Base-by-base conservation (phyloP, 164 flowering plant genomes). In the Euptelea pleiosperma region DNA sequence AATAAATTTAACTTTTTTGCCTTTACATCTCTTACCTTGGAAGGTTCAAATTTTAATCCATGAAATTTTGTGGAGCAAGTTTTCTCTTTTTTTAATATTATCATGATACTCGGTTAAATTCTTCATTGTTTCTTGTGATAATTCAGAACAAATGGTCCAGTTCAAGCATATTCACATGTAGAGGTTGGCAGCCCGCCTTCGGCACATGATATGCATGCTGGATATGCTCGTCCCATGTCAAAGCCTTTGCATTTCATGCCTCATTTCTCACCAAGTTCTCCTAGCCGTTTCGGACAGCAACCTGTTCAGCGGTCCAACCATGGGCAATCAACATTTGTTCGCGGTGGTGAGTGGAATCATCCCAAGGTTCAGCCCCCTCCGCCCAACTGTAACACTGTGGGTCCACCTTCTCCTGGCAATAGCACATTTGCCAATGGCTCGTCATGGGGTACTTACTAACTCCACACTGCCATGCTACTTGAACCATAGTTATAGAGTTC, bases 281-380 rank as follows among this genome's bases (percentile, higher is more conserved):
- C 81, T 8, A 88, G 92, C 68, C 91, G 92, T 39, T 80, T 88
- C 41, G 85, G 89, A 28, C 97, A 83, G 74, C 88, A 73, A 61
- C 78, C 79, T 33, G 57, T 60, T 68, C 90, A 74, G 47, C 76
- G 77, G 56, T 66, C 63, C 35, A 78, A 71, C 72, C 73, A 77
- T 46, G 84, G 81, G 22, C 81, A 79, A 28, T 34, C 83, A 3
- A 58, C 76, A 54, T 72, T 53, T 59, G 55, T 43, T 57, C 76
- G 66, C 49, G 80, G 78, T 29, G 61, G 73, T 63, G 89, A 85
- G 30, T 75, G 86, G 81, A 75, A 63, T 73, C 79, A 82, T 57
- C 61, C 61, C 8, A 83, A 62, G 67, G 73, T 68, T 25, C 87
- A 76, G 57, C 64, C 82, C 3, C 75, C 81, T 70, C 65, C 74